Evolutionary conservation across 1,284 basidiomycete species (phyloP).

Genomic region (Cutaneotrichosporon sp.): DNA sequence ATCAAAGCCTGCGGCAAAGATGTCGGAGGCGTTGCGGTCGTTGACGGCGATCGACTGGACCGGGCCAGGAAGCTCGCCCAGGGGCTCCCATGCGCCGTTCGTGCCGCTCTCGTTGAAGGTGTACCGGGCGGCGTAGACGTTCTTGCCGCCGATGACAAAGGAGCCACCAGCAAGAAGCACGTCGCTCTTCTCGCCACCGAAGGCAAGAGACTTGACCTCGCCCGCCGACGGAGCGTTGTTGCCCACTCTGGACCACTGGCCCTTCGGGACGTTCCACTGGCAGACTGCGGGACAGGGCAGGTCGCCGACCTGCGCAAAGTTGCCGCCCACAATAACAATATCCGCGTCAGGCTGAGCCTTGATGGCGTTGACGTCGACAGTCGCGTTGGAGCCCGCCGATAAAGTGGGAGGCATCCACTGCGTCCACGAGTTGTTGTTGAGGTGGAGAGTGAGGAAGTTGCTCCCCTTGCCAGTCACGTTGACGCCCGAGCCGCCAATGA

Average conservation of each 20-base stretch:
- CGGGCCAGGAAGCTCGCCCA: conserved; percentile 75
- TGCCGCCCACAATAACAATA: conserved; percentile 77
- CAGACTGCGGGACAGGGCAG: conserved; percentile 79
- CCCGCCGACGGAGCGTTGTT: conserved; percentile 68
- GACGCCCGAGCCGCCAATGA: conserved; percentile 68
- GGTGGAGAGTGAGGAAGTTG: conserved; percentile 74
- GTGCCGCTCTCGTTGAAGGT: conserved; percentile 60
- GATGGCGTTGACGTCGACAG: conserved; percentile 73
- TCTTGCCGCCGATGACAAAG: conserved; percentile 63
- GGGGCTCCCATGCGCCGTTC: conserved; percentile 65
- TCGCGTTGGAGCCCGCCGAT: conserved; percentile 55
- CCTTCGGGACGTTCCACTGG: conserved; percentile 65
- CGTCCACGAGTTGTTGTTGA: conserved; percentile 64
- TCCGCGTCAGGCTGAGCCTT: conserved; percentile 66
- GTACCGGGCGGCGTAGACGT: conserved; percentile 71
- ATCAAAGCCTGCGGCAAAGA: conserved; percentile 86
- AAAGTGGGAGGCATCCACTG: conserved; percentile 42
- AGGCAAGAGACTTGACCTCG: conserved; percentile 71
- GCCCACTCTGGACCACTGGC: conserved; percentile 81
- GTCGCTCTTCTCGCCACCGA: conserved; percentile 58
- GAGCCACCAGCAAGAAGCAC: conserved; percentile 72
- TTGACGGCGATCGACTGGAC: conserved; percentile 87
- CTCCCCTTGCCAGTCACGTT: conserved; percentile 52
- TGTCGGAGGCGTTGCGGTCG: conserved; percentile 72
- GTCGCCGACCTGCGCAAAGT: conserved; percentile 77